phyloP scores from a whole-genome alignment of 2,329 filamentous ascomycete species.

The Penicillium occitanis region DNA sequence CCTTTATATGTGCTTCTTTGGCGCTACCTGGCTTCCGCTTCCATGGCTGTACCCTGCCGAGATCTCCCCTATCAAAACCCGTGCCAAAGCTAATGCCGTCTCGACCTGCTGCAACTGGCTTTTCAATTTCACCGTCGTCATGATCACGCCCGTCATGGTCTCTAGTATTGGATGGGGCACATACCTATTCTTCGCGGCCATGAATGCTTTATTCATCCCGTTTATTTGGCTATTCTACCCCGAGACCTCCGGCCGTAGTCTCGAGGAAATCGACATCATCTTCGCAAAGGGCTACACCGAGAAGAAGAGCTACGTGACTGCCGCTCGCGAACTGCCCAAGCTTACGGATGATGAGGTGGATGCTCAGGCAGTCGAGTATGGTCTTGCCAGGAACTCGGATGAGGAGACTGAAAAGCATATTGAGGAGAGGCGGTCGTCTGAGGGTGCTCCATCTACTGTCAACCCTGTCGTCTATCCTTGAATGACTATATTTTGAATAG shows the following conservation, averaged over 20 bases:
- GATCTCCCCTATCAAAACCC: conserved; percentile 56
- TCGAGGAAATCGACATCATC: conserved; percentile 48
- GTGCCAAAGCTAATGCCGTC: conserved; percentile 57
- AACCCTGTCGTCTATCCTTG: conserved; percentile 1
- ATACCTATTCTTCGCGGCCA: conserved; percentile 46
- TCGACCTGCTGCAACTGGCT: conserved; percentile 57
- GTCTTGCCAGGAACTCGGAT: conserved; percentile 7
- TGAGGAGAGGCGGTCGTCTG: conserved; percentile 9
- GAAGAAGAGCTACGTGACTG: conserved; percentile 42
- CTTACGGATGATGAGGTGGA: conserved; percentile 38
- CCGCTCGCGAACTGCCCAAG: conserved; percentile 35
- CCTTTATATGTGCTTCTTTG: conserved; percentile 68
- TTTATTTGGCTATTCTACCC: conserved; percentile 57
- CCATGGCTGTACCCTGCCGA: conserved; percentile 59
- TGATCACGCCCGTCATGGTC: conserved; percentile 50
- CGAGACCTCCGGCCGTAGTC: conserved; percentile 47
- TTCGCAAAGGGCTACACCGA: conserved; percentile 47
- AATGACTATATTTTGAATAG: neutral
- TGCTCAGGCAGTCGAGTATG: conserved; percentile 35
- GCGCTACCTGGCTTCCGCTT: conserved; percentile 63
- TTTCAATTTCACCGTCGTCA: conserved; percentile 57
- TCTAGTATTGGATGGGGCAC: conserved; percentile 42
- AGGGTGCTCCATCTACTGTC: neutral
- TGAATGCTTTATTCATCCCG: conserved; percentile 51
- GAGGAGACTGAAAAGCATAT: conserved; percentile 18